Evolutionary conservation across 805 yeast genomes (phyloP).

Genomic region (Ogataea paradorogensis): DNA sequence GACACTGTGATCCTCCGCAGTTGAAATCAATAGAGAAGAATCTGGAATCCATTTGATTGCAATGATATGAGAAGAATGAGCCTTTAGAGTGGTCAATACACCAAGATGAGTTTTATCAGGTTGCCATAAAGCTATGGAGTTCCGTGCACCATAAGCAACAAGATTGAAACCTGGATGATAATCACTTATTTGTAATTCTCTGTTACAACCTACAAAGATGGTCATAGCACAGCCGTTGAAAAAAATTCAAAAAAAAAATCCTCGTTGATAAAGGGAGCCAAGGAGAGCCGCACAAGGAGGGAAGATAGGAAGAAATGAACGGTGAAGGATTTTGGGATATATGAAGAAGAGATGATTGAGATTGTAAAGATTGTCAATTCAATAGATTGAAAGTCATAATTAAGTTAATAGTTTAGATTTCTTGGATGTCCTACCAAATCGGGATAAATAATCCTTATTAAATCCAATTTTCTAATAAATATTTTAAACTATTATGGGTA

Average conservation of each 20-base stretch:
- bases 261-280: not conserved
- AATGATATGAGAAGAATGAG: conserved; percentile 61
- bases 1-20: conserved; percentile 64
- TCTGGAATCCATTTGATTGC: conserved; percentile 57
- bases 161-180: conserved; percentile 36
- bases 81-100: conserved; percentile 53
- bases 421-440: too few species aligned
- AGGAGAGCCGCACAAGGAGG: too few species aligned
- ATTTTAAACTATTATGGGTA: conserved; percentile 20
- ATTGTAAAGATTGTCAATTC: too few species aligned
- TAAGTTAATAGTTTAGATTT: too few species aligned
- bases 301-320: too few species aligned
- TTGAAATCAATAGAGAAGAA: conserved; percentile 49
- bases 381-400: too few species aligned
- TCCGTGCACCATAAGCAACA: conserved; percentile 73
- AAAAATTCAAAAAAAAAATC: not conserved
- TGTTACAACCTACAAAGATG: conserved; percentile 70
- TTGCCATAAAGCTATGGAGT: conserved; percentile 50
- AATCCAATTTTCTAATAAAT: not conserved
- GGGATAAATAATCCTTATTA: too few species aligned
- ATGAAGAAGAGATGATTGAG: not conserved
- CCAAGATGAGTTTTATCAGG: conserved; percentile 37
- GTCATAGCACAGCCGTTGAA: conserved; percentile 27
- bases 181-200: conserved; percentile 59
- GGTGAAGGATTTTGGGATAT: not conserved